Base-by-base conservation (phyloP, 345 rosid genomes). In the Gossypium longicalyx region DNA sequence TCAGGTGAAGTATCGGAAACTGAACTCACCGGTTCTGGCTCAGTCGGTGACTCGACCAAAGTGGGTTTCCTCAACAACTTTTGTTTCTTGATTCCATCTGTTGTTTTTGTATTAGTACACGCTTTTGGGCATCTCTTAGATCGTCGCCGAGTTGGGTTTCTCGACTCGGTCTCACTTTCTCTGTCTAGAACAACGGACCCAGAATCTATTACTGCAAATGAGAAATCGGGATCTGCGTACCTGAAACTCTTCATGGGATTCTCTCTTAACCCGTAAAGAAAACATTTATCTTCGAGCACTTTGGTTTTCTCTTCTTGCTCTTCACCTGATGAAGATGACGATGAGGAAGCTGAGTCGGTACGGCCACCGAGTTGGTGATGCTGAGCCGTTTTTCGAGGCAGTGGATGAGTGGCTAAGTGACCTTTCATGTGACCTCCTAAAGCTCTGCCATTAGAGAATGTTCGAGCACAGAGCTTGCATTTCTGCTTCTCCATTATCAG, bases 371-470 rank as follows among this genome's bases (percentile, higher is more conserved):
- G 80, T 71, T 62, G 81, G 60, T 67, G 75, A 15, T 45, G 76
- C 15, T 49, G 81, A 65, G 80, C 19, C 22, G 51, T 65, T 77
- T 76, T 81, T 41, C 61, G 78, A 53, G 76, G 86, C 62, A 51
- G 61, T 38, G 80, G 90, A 76, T 81, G 85, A 19, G 80, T 73
- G 75, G 91, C 88, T 77, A 93, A 76, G 70, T 95, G 99, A 78
- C 97, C 89, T 86, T 90, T 89, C 97, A 95, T 95, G 83, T 95
- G 99, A 72, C 98, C 98, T 12, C 98, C 97, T 68, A 95, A 84
- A 56, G 98, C 96, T 84, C 96, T 90, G 29, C 97, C 97, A 82
- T 88, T 90, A 53, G 87, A 80, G 86, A 95, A 95, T 73, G 76
- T 83, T 73, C 90, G 87, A 7, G 85, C 81, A 76, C 99, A 95